These are phyloP conservation scores for Exophiala xenobiotica DNA, from an alignment of 2,329 filamentous ascomycete genomes.

Conservation along the genomic window DNA sequence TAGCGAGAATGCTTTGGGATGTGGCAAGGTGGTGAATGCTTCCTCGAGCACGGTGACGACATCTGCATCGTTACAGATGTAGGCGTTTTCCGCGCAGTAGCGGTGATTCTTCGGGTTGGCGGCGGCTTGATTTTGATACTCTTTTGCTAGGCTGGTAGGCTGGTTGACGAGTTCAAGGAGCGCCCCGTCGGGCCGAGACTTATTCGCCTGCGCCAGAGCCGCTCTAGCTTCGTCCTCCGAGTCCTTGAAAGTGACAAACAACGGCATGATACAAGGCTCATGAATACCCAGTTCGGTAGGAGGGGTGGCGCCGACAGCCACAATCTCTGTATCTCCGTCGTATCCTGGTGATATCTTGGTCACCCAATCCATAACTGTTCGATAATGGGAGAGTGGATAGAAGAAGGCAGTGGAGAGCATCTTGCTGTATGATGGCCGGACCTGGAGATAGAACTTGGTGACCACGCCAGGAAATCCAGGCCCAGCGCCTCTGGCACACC, in stretches of 20 bases:
- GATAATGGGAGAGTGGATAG: conserved; percentile 49
- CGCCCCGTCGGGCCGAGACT: conserved; percentile 40
- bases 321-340: conserved; percentile 21
- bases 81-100: conserved; percentile 54
- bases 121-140: conserved; percentile 46
- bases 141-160: conserved; percentile 41
- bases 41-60: conserved; percentile 46
- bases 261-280: conserved; percentile 14
- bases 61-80: conserved; percentile 50
- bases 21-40: conserved; percentile 51
- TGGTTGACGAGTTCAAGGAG: conserved; percentile 41
- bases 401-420: conserved; percentile 45
- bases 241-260: conserved; percentile 17
- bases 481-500: conserved; percentile 52
- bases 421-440: conserved; percentile 12
- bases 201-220: conserved; percentile 41
- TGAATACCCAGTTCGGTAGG: conserved; percentile 8
- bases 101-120: conserved; percentile 53
- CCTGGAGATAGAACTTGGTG: conserved; percentile 52
- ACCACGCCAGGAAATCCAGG: conserved; percentile 55
- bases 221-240: conserved; percentile 21
- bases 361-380: conserved; percentile 50
- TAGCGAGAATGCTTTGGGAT: conserved; percentile 46
- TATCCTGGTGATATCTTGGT: conserved; percentile 36
- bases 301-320: conserved; percentile 10